Base-by-base conservation (phyloP, 2,329 filamentous ascomycete species). In the Berkeleyomyces basicola region DNA sequence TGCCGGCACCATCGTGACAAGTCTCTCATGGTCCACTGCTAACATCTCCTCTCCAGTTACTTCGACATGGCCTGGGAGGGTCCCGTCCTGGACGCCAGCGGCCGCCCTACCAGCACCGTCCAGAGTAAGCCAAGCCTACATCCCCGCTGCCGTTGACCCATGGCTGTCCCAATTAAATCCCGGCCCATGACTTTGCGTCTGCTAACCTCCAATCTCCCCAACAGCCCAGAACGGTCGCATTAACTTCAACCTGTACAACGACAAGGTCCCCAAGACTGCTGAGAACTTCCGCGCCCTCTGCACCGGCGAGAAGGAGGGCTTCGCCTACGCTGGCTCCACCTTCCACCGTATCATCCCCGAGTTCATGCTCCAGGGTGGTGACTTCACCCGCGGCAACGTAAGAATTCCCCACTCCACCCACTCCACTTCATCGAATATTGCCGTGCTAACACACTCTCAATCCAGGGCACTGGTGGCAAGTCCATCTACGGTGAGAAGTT, bases 401-500 rank as follows among this genome's bases (percentile, higher is more conserved):
- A 75, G 88, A 77, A 53, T 23, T 55, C 33, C 33, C 51, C 9
- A 7, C 1, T 37, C 33, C 3, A 39, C 3, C 31, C 36, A 23
- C 39, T 14, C 40, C 16, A 14, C 33, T 11, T 55, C n/a, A 5
- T 40, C 14, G 3, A 39, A 31, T 58, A 3, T 46, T 31, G 7
- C 3, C 31, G 3, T 57, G 37, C 49, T 65, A 58, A 65, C 58
- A 55, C 39, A 31, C 61, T 51, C 3, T 39, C 23, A 16, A 55
- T 55, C 44, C 57, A 95, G 90, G 89, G 89, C 72, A 92, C 90
- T 65, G 90, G 89, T 78, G 89, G 90, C 77, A 88, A 87, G 78
- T 95, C 88, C 74, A 95, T 95, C 82, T 95, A 95, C 76, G 90
- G 90, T 70, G 88, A 95, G 77, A 93, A 92, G 82, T 95, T 96